phyloP scores from a whole-genome alignment of 225 moss, liverwort and hornwort genomes.

The Pleurozium schreberi region DNA sequence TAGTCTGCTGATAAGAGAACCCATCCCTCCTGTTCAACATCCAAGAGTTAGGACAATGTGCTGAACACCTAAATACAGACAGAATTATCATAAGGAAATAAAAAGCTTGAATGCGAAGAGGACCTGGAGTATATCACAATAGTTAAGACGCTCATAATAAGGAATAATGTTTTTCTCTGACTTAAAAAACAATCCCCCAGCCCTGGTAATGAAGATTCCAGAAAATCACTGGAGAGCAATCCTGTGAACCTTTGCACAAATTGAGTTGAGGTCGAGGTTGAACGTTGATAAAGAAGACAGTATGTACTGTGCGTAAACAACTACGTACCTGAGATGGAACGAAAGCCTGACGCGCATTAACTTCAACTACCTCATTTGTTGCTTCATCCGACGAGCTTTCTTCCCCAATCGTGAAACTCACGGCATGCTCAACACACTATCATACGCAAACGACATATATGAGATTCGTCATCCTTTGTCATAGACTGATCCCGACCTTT shows the following conservation, averaged over 20 bases:
- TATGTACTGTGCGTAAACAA: neutral
- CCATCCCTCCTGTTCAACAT: slow-evolving; percentile 68
- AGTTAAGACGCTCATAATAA: neutral
- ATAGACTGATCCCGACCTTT: neutral
- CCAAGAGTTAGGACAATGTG: neutral
- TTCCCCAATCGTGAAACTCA: slow-evolving; percentile 39
- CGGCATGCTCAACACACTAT: slow-evolving; percentile 84
- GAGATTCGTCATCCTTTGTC: neutral
- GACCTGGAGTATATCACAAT: neutral
- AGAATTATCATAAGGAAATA: neutral
- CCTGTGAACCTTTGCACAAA: neutral
- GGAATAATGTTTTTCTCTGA: neutral
- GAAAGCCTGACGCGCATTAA: slow-evolving; percentile 70
- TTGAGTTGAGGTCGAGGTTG: neutral
- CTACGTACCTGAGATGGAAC: slow-evolving; percentile 70
- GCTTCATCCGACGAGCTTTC: slow-evolving; percentile 11
- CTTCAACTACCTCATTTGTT: slow-evolving; percentile 29
- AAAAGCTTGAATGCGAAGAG: neutral
- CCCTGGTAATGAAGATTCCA: neutral
- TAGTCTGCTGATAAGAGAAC: slow-evolving; percentile 87
- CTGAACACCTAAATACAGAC: neutral
- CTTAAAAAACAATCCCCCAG: neutral
- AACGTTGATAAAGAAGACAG: neutral
- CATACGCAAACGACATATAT: slow-evolving; percentile 2
- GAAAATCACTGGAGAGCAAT: neutral